Percentiles rank a stretch among this genome's conserved stretches.
Conservation (phyloP, 768 basidiomycete species). For the Heimioporus sp. region DNA sequence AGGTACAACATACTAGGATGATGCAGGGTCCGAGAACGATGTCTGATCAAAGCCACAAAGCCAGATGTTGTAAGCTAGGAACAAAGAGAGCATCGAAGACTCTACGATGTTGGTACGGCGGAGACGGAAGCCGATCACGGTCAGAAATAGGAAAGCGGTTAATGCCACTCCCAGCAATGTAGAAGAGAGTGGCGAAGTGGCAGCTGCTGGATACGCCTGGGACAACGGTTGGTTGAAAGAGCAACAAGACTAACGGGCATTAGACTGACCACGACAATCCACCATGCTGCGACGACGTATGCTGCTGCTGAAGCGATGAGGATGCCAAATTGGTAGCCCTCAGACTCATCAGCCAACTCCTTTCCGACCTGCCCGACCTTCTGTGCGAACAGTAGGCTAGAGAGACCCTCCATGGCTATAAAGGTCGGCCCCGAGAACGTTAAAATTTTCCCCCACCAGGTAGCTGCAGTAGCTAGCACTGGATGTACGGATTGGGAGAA, state of each 20-base stretch:
- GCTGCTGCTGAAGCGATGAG: conserved; percentile 75
- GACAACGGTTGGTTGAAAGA: conserved; percentile 10
- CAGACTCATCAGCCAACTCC: conserved; percentile 67
- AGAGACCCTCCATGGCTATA: conserved; percentile 80
- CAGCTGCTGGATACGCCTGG: conserved; percentile 79
- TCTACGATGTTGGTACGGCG: conserved; percentile 92
- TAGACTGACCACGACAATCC: conserved; percentile 73
- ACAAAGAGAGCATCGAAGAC: conserved; percentile 81
- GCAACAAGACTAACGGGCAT: not conserved
- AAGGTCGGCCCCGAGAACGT: conserved; percentile 74
- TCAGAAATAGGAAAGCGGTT: conserved; percentile 87
- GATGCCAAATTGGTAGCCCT: conserved; percentile 73
- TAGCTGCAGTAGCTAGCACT: conserved; percentile 52
- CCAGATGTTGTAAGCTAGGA: conserved; percentile 91
- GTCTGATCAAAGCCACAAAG: conserved; percentile 78
- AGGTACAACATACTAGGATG: conserved; percentile 62
- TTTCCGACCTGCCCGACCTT: conserved; percentile 77
- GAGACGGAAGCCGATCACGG: conserved; percentile 86
- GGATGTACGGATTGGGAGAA: conserved; percentile 67
- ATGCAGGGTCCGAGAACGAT: conserved; percentile 69
- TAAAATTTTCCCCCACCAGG: conserved; percentile 72
- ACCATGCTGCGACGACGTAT: conserved; percentile 82
- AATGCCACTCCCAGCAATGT: conserved; percentile 86
- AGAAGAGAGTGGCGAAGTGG: conserved; percentile 82
- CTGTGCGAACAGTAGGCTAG: conserved; percentile 79